phyloP scores from a whole-genome alignment of 2,329 filamentous ascomycete genomes.

The Helotiales sp. region DNA sequence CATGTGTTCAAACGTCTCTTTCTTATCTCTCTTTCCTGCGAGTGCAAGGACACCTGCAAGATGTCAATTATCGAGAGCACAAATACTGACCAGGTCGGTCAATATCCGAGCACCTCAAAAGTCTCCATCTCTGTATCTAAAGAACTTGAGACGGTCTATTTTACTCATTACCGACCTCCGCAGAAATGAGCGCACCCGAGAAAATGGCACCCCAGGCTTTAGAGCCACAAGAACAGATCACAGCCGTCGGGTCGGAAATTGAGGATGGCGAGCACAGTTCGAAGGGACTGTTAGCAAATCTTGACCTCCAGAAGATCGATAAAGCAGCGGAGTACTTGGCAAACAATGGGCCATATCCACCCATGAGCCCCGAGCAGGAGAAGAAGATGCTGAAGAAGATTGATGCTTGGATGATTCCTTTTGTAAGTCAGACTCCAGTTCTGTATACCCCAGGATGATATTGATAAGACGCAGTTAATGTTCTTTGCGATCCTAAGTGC shows the following conservation, averaged over 20 bases:
- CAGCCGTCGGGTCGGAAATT: neutral
- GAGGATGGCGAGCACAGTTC: neutral
- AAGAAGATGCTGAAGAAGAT: neutral
- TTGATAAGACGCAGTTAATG: constrained; percentile 17
- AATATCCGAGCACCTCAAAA: neutral
- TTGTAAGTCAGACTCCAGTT: neutral
- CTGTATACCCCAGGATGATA: neutral
- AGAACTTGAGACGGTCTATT: neutral
- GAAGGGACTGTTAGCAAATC: neutral
- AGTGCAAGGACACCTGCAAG: too few relatives aligned
- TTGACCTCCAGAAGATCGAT: neutral
- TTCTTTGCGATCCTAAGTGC: constrained; percentile 34
- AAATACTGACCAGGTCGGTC: too few relatives aligned
- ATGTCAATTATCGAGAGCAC: too few relatives aligned
- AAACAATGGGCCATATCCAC: neutral
- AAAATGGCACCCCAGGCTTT: neutral
- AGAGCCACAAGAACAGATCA: neutral
- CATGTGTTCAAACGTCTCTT: too few relatives aligned
- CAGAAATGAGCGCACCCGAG: neutral
- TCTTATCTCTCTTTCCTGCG: too few relatives aligned
- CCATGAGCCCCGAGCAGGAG: constrained; percentile 1
- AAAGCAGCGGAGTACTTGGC: neutral
- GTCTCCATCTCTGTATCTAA: too few relatives aligned
- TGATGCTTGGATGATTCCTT: neutral
- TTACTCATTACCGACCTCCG: neutral